A percentile compares a stretch with the other conserved stretches of the same genome.
Evolutionary conservation across 2,329 filamentous ascomycete genomes (phyloP).

Genomic region (Diaporthe citrichinensis): DNA sequence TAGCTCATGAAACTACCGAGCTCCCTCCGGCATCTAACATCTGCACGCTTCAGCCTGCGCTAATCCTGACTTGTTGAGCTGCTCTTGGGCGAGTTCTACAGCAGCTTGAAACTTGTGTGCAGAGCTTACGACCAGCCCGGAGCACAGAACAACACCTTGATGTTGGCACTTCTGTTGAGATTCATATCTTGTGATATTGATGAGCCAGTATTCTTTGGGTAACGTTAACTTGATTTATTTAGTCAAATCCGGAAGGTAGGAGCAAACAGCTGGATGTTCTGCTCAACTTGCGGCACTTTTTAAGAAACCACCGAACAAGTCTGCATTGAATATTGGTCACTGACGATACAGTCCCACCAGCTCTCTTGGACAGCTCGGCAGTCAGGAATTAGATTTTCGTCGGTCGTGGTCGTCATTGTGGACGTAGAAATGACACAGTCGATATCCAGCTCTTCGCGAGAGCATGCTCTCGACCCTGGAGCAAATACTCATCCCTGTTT

Average conservation of each 20-base stretch:
- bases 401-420: too few relatives aligned
- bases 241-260: not conserved
- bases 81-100: not conserved
- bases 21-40: not conserved
- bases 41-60: too few relatives aligned
- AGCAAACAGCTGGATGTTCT: not conserved
- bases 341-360: not conserved
- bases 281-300: not conserved
- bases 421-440: too few relatives aligned
- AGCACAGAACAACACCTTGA: not conserved
- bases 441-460: too few relatives aligned
- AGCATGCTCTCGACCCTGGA: too few relatives aligned
- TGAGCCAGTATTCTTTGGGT: not conserved
- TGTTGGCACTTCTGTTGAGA: not conserved
- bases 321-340: too few relatives aligned
- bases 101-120: not conserved
- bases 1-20: conserved; percentile 4
- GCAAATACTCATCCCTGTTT: too few relatives aligned
- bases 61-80: not conserved
- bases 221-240: not conserved
- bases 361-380: too few relatives aligned
- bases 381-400: too few relatives aligned
- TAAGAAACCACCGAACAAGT: too few relatives aligned
- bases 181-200: not conserved
- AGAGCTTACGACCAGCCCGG: not conserved